phyloP scores from a whole-genome alignment of 805 yeast genomes.

The Nakazawaea anatomiae region DNA sequence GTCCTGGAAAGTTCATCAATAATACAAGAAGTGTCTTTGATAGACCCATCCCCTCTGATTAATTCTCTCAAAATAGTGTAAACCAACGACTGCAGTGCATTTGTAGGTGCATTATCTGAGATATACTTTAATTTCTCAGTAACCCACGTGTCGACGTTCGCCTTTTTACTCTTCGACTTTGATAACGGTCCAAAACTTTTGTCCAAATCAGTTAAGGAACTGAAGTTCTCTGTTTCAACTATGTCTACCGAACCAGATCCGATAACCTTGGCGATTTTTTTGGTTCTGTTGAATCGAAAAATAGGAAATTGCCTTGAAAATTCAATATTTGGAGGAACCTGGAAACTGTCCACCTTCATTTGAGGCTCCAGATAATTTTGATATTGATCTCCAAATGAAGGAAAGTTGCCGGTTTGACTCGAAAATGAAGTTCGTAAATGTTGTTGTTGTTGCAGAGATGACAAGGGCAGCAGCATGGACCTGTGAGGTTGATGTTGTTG shows the following conservation, averaged over 20 bases:
- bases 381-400: constrained; percentile 1
- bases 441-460: neutral
- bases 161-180: constrained; percentile 50
- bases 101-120: neutral
- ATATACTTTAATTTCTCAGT: constrained; percentile 24
- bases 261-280: constrained; percentile 36
- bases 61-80: constrained; percentile 14
- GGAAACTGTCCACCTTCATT: constrained; percentile 17
- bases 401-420: neutral
- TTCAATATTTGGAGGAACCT: constrained; percentile 47
- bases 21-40: constrained; percentile 10
- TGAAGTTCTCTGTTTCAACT: constrained; percentile 28
- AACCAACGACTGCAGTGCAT: neutral
- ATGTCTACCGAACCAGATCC: constrained; percentile 27
- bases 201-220: constrained; percentile 24
- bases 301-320: constrained; percentile 66
- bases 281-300: constrained; percentile 56
- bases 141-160: constrained; percentile 70
- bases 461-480: constrained; percentile 13
- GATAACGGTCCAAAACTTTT: constrained; percentile 48
- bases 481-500: neutral
- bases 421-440: neutral
- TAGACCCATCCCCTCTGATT: constrained; percentile 26
- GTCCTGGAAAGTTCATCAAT: constrained; percentile 1
- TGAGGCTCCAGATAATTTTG: neutral